Conservation (phyloP, 2,329 filamentous ascomycete genomes). For the Scedosporium apiospermum region DNA sequence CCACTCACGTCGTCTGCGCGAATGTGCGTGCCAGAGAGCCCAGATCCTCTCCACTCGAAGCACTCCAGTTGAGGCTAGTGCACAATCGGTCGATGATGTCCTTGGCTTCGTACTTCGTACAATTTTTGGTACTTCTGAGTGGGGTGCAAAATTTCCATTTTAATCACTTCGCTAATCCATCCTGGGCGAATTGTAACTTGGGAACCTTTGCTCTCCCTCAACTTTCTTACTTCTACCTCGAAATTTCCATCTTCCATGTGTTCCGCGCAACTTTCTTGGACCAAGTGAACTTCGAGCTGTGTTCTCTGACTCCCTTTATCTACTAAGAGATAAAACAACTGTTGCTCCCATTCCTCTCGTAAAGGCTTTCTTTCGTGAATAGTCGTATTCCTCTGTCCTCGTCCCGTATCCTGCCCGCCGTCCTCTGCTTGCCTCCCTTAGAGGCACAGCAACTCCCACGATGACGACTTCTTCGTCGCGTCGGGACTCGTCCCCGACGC, state of each 20-base stretch:
- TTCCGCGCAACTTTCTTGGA: not conserved
- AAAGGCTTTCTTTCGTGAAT: not conserved
- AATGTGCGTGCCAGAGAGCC: not conserved
- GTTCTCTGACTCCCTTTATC: not conserved
- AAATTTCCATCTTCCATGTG: not conserved
- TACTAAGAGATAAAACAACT: not conserved
- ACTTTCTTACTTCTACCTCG: not conserved
- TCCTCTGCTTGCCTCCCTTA: not conserved
- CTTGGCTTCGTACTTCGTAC: not conserved
- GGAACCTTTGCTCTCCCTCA: not conserved
- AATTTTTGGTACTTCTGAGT: not conserved
- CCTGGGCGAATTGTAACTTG: not conserved
- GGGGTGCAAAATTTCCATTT: not conserved
- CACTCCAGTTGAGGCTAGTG: too few relatives aligned
- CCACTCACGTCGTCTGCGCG: not conserved
- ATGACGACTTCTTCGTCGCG: not conserved
- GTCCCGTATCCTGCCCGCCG: not conserved
- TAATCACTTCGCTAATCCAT: not conserved
- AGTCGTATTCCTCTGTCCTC: not conserved
- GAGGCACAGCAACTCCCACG: not conserved
- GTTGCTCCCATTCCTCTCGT: not conserved
- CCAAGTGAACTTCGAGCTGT: not conserved
- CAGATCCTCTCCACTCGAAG: too few relatives aligned
- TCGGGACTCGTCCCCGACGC: conserved; percentile 4
- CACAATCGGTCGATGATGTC: too few relatives aligned